Evolutionary conservation across 805 yeast genomes (phyloP).

Genomic region (Candida maris): DNA sequence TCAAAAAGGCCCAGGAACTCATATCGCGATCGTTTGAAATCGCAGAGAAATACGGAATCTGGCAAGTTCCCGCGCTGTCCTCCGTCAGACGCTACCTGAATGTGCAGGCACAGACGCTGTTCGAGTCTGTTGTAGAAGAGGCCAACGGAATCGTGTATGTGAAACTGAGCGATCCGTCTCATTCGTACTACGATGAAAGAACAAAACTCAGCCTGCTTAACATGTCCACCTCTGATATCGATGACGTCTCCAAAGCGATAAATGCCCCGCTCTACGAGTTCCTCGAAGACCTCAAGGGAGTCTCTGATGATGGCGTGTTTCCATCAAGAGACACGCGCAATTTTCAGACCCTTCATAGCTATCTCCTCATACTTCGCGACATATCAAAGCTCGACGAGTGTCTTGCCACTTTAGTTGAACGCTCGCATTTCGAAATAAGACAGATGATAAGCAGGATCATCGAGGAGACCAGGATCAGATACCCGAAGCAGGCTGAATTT

Average conservation of each 20-base stretch:
- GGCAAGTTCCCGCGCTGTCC: slow-evolving; percentile 54
- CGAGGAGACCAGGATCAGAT: slow-evolving; percentile 60
- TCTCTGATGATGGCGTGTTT: slow-evolving; percentile 19
- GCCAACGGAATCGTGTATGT: slow-evolving; percentile 50
- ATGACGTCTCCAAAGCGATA: slow-evolving; percentile 26
- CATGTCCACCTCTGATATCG: slow-evolving; percentile 23
- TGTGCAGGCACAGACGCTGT: slow-evolving; percentile 55
- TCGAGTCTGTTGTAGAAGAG: slow-evolving; percentile 75
- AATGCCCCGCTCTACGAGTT: slow-evolving; percentile 36
- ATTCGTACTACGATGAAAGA: slow-evolving; percentile 28
- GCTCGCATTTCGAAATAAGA: slow-evolving; percentile 60
- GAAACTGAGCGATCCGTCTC: slow-evolving; percentile 21
- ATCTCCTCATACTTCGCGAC: slow-evolving; percentile 30
- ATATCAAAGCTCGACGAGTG: slow-evolving; percentile 60
- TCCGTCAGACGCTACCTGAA: slow-evolving; percentile 50
- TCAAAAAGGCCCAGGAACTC: slow-evolving; percentile 42
- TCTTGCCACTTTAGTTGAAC: slow-evolving; percentile 48
- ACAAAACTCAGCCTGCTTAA: slow-evolving; percentile 12
- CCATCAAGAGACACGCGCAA: slow-evolving; percentile 23
- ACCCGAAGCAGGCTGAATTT: slow-evolving; percentile 33
- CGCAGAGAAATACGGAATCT: slow-evolving; percentile 51
- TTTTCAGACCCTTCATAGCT: slow-evolving; percentile 19
- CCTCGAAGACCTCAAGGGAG: slow-evolving; percentile 25
- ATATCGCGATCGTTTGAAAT: slow-evolving; percentile 36
- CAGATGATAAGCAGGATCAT: slow-evolving; percentile 58